Conservation (phyloP, 2,329 filamentous ascomycete genomes). For the Nigrospora oryzae region DNA sequence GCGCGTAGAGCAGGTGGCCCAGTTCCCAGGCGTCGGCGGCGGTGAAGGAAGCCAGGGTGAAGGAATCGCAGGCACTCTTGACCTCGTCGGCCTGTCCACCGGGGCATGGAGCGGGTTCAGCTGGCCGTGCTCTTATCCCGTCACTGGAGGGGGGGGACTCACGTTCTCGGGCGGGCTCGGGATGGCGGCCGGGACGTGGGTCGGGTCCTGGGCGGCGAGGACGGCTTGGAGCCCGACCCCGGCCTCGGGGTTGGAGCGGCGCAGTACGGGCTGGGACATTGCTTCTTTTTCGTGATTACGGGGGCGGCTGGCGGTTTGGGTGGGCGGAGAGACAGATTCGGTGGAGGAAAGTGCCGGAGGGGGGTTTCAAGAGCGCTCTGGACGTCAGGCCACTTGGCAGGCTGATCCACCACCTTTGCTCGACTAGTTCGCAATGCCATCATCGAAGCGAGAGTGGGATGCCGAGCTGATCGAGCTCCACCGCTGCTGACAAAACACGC, state of each 20-base stretch:
- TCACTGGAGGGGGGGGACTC: constrained; percentile 1
- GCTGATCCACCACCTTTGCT: no score
- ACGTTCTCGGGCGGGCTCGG: constrained; percentile 12
- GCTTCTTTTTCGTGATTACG: not conserved
- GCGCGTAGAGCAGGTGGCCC: constrained; percentile 53
- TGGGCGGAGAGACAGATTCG: no score
- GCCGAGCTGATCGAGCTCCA: no score
- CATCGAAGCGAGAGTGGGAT: no score
- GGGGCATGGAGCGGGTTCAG: not conserved
- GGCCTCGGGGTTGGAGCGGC: constrained; percentile 10
- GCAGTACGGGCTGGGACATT: constrained; percentile 10
- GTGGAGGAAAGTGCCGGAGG: no score
- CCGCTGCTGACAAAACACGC: no score
- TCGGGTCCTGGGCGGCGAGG: constrained; percentile 6
- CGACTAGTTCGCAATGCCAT: no score
- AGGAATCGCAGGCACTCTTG: constrained; percentile 29
- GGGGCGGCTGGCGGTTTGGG: not conserved
- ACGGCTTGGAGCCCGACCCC: constrained; percentile 13
- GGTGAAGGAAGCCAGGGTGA: constrained; percentile 47
- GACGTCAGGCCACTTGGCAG: no score
- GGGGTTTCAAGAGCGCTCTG: no score
- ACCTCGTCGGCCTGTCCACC: constrained; percentile 16
- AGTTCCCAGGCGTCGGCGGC: constrained; percentile 56
- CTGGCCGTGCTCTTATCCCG: not conserved
- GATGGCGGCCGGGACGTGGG: constrained; percentile 6